A percentile compares a stretch with the other conserved stretches of the same genome.
phyloP scores from a whole-genome alignment of 768 basidiomycete genomes.

The Cyclocybe aegerita region DNA sequence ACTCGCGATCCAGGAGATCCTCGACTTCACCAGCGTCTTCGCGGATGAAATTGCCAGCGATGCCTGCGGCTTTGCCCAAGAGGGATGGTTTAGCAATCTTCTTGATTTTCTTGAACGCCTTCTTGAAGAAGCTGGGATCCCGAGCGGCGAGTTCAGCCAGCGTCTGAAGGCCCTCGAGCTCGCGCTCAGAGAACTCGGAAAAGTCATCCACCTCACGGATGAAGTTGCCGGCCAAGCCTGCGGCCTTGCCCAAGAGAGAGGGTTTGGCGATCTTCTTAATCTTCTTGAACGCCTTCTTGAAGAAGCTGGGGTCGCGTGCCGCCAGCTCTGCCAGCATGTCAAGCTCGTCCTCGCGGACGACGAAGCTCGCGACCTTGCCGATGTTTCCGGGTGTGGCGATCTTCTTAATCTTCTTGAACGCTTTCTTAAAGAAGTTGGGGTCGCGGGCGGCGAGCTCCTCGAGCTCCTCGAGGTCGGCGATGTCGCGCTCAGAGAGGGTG shows the following conservation, averaged over 20 bases:
- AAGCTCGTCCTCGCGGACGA: background rate
- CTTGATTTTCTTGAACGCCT: background rate
- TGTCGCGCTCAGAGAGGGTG: background rate
- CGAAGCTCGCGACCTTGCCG: background rate
- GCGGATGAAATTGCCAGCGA: background rate
- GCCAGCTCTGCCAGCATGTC: background rate
- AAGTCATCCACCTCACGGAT: too few relatives aligned
- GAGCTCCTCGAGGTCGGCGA: background rate
- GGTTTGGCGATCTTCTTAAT: constrained; percentile 5
- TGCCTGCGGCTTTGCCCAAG: background rate
- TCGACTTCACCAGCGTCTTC: background rate
- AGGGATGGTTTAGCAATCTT: background rate
- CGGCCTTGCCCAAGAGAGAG: constrained; percentile 2
- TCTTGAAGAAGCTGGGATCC: background rate
- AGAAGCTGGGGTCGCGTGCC: constrained; percentile 7
- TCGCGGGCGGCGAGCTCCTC: background rate
- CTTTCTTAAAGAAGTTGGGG: background rate
- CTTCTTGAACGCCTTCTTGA: constrained; percentile 9
- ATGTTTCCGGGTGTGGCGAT: background rate
- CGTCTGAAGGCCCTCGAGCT: background rate
- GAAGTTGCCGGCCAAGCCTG: too few relatives aligned
- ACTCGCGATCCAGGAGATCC: background rate
- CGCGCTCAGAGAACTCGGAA: background rate
- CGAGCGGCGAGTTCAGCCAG: background rate
- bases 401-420: too few relatives aligned